Base-by-base conservation (phyloP, 495 filamentous ascomycete genomes). In the Talaromyces nanjingensis region DNA sequence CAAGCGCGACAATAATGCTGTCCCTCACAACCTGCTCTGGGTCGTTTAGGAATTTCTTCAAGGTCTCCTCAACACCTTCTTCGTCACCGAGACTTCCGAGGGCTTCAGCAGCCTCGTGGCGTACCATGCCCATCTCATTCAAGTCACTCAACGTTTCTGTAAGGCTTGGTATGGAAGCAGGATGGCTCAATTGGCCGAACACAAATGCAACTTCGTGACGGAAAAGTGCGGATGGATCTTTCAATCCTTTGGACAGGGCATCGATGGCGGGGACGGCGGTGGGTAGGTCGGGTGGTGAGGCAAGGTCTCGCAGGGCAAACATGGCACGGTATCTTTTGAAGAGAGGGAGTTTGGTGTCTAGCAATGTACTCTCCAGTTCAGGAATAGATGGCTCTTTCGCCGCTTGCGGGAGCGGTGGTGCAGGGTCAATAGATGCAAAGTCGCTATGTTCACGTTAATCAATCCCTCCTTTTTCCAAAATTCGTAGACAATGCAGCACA, bases 171-270 rank as follows among this genome's bases (percentile, higher is more conserved):
- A 99, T 96, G 0, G 90, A 94, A n/a, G 93, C 92, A 1, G 96
- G 94, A 72, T 98, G 93, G 59, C 89, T 90, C 27, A 99, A 82
- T 70, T 99, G 96, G 24, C 94, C 94, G 68, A 97, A 99, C 11
- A 99, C 93, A 71, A 99, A 99, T 11, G 96, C 94, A 68, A 98
- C 90, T 71, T 99, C 94, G 75, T 99, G 94, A 64, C 94, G 85
- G 81, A 99, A 97, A n/a, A 99, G 85, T 20, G 92, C 91, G 49
- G 91, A 96, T 9, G 86, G 81, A 72, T 99, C 94, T 7, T 80
- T 79, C 69, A 99, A 88, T 2, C 94, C 96, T 69, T 84, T 87
- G n/a, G 93, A 89, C 55, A 99, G 80, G 6, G 92, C 89, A 56
- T 87, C 82, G 62, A 99, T 82, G 42, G 94, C 93, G 20, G 87